Conservation (phyloP, 129 eudicot genomes). For the Ambrosia trifida region DNA sequence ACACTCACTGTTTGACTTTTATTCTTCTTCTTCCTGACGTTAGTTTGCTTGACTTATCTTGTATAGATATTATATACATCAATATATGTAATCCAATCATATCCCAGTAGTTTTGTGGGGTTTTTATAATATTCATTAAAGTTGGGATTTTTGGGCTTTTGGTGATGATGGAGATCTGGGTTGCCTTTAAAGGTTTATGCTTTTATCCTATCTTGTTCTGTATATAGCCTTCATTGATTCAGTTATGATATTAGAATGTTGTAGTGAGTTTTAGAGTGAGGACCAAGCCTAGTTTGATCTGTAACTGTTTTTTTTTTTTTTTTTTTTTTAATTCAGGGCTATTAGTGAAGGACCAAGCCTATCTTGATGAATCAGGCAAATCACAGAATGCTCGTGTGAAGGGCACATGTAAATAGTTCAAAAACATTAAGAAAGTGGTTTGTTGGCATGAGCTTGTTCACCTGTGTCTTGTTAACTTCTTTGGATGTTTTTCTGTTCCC, state of each 20-base stretch:
- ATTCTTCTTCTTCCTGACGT: conserved; percentile 9
- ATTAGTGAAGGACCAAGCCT: neutral
- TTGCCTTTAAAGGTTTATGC: conserved; percentile 21
- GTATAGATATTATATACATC: neutral
- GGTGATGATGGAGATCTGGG: conserved; percentile 41
- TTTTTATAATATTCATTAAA: conserved; percentile 21
- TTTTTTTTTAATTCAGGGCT: conserved; percentile 44
- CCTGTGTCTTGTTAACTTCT: conserved; percentile 70
- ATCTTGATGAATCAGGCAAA: conserved; percentile 17
- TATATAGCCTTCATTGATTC: conserved; percentile 14
- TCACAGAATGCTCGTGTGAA: conserved; percentile 31
- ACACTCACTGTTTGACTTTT: conserved; percentile 31
- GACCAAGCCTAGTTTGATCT: neutral
- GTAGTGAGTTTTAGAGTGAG: conserved; percentile 17
- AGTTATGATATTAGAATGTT: neutral
- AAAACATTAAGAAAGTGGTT: conserved; percentile 34
- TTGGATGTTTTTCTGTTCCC: conserved; percentile 76
- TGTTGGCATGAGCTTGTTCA: conserved; percentile 68
- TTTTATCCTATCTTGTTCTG: conserved; percentile 11
- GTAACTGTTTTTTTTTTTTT: conserved; percentile 19
- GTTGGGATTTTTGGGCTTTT: conserved; percentile 26
- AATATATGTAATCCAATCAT: conserved; percentile 25
- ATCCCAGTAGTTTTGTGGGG: conserved; percentile 28
- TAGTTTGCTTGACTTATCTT: conserved; percentile 26
- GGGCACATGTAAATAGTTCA: conserved; percentile 19